Evolutionary conservation across 2,329 filamentous ascomycete species (phyloP).

Genomic region (Arachnopeziza araneosa): DNA sequence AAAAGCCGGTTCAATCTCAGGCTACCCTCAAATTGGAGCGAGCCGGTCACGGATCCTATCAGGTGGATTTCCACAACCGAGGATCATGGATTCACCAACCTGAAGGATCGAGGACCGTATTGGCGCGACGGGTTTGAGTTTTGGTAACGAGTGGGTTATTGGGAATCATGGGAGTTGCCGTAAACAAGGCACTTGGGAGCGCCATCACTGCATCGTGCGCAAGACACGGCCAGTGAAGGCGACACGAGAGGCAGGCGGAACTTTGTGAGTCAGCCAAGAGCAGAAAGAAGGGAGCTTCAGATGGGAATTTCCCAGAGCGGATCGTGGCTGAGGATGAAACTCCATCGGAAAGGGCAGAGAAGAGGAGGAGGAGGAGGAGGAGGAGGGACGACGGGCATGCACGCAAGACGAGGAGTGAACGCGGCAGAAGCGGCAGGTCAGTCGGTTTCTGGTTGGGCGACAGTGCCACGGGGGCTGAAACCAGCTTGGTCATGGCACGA

Average conservation of each 20-base stretch:
- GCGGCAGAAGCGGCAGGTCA: neutral
- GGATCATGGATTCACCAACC: neutral
- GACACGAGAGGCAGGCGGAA: neutral
- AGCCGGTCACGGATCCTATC: neutral
- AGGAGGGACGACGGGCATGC: too few relatives aligned
- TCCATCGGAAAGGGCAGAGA: neutral
- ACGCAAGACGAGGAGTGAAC: neutral
- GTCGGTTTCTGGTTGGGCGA: too few relatives aligned
- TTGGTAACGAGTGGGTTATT: neutral
- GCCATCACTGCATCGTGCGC: neutral
- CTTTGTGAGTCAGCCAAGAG: neutral
- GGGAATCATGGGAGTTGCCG: neutral
- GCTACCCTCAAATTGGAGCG: neutral
- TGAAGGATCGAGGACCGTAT: neutral
- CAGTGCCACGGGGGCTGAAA: too few relatives aligned
- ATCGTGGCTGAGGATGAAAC: neutral
- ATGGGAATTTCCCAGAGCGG: neutral
- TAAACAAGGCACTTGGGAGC: conserved; percentile 1
- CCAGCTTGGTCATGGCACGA: too few relatives aligned
- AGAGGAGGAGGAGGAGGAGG: neutral
- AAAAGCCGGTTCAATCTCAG: neutral
- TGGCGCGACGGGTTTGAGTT: neutral
- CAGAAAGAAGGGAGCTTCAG: neutral
- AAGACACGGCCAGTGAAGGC: neutral
- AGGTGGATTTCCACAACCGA: neutral